A percentile compares a stretch with the other conserved stretches of the same genome.
Evolutionary conservation across 257 asterid species (phyloP).

Genomic region (Nicotiana benthamiana): DNA sequence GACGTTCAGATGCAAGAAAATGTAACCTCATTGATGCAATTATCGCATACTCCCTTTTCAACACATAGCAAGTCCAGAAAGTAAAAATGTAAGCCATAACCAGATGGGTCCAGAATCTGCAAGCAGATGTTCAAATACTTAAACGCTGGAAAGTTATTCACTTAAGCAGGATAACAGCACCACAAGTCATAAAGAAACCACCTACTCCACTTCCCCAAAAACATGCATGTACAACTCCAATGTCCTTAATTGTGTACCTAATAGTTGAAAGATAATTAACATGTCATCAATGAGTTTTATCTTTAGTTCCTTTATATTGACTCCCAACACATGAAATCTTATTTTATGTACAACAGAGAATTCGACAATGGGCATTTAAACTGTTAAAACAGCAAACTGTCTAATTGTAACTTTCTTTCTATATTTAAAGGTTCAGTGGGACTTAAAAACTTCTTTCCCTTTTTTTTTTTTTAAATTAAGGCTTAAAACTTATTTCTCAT

Average conservation of each 20-base stretch:
- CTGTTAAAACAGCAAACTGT: neutral
- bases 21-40: conserved; percentile 80
- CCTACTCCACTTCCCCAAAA: neutral
- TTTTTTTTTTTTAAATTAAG: neutral
- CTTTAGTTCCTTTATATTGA: neutral
- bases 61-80: conserved; percentile 75
- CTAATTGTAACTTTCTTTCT: neutral
- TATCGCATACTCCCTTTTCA: conserved; percentile 64
- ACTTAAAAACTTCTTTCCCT: neutral
- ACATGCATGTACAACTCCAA: neutral
- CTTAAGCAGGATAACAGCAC: conserved; percentile 1
- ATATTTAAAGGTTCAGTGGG: neutral
- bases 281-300: neutral
- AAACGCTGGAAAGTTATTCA: conserved; percentile 5
- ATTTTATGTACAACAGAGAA: neutral
- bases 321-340: neutral
- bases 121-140: conserved; percentile 10
- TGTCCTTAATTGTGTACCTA: neutral
- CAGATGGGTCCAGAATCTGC: conserved; percentile 91
- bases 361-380: neutral
- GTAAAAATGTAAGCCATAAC: conserved; percentile 83
- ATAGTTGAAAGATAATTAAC: neutral
- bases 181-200: neutral
- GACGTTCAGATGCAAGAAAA: conserved; percentile 78
- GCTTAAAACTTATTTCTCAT: neutral